phyloP scores from a whole-genome alignment of 108 stramenopile genomes.

The Nitzschia sp. region DNA sequence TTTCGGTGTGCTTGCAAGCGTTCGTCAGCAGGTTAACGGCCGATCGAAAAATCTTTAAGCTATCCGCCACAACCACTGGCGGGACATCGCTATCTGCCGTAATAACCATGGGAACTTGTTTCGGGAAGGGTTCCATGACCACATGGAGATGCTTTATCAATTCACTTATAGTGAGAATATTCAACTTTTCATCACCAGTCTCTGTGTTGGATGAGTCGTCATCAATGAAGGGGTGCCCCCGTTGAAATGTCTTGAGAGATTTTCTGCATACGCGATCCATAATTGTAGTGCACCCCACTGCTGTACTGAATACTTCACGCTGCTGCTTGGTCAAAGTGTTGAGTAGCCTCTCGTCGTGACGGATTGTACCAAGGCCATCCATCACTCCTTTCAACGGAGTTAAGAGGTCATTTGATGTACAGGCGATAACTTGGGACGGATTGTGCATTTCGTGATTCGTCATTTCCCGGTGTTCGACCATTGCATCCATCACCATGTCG shows the following conservation, averaged over 20 bases:
- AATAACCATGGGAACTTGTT: constrained; percentile 59
- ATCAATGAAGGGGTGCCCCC: background rate
- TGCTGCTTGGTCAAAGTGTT: constrained; percentile 43
- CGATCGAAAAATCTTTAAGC: constrained; percentile 66
- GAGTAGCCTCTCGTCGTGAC: constrained; percentile 47
- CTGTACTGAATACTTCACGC: constrained; percentile 52
- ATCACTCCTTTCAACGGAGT: constrained; percentile 71
- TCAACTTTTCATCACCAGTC: constrained; percentile 6
- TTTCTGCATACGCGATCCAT: constrained; percentile 67
- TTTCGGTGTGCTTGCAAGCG: constrained; percentile 56
- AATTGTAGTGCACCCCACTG: constrained; percentile 47
- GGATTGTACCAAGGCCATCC: constrained; percentile 52
- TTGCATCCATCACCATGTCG: constrained; percentile 40
- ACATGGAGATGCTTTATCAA: constrained; percentile 53
- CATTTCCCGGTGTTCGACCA: constrained; percentile 45
- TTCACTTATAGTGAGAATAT: constrained; percentile 26
- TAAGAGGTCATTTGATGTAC: constrained; percentile 74
- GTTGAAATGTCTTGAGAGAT: constrained; percentile 56
- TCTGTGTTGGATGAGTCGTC: constrained; percentile 17
- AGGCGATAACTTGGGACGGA: constrained; percentile 36
- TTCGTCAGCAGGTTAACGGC: constrained; percentile 77
- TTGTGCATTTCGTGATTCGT: constrained; percentile 24
- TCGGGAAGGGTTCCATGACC: constrained; percentile 66
- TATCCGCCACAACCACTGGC: constrained; percentile 51
- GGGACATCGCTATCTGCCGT: constrained; percentile 55